Evolutionary conservation across 495 filamentous ascomycete genomes (phyloP).

Genomic region (Zalerion maritima): DNA sequence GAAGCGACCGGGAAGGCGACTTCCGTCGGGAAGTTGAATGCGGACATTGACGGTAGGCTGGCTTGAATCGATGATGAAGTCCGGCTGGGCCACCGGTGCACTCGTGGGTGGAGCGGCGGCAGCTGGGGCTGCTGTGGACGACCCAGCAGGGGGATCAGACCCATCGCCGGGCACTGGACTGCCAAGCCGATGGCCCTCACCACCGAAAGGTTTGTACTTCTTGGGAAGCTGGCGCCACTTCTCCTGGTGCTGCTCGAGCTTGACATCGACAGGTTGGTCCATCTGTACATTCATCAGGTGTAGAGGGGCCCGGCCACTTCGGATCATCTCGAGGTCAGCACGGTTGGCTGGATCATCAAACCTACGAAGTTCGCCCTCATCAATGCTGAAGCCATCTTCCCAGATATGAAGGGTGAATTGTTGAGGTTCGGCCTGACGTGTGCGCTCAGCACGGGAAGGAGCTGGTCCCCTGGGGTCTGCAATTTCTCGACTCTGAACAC

Average conservation of each 20-base stretch:
- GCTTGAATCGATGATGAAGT: constrained; percentile 52
- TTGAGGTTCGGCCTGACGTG: constrained; percentile 27
- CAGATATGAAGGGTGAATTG: constrained; percentile 73
- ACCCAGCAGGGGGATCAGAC: constrained; percentile 18
- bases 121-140: constrained; percentile 15
- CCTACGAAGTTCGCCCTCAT: constrained; percentile 79
- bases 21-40: constrained; percentile 82
- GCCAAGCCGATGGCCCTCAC: constrained; percentile 74
- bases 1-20: constrained; percentile 72
- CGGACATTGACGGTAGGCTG: constrained; percentile 68
- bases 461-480: constrained; percentile 42
- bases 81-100: constrained; percentile 19
- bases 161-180: constrained; percentile 65
- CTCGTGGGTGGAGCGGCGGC: constrained; percentile 26
- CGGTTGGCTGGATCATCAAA: constrained; percentile 82
- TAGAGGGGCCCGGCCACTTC: constrained; percentile 71
- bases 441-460: constrained; percentile 6
- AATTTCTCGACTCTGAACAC: constrained; percentile 58
- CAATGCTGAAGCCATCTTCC: constrained; percentile 87
- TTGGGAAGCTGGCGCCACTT: constrained; percentile 72
- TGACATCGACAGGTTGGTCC: constrained; percentile 81
- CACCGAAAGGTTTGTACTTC: constrained; percentile 75
- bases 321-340: constrained; percentile 68
- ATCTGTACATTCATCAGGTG: constrained; percentile 75
- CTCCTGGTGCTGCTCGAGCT: constrained; percentile 72